Evolutionary conservation across 2,329 filamentous ascomycete species (phyloP).

Genomic region (Rutstroemia sp.): DNA sequence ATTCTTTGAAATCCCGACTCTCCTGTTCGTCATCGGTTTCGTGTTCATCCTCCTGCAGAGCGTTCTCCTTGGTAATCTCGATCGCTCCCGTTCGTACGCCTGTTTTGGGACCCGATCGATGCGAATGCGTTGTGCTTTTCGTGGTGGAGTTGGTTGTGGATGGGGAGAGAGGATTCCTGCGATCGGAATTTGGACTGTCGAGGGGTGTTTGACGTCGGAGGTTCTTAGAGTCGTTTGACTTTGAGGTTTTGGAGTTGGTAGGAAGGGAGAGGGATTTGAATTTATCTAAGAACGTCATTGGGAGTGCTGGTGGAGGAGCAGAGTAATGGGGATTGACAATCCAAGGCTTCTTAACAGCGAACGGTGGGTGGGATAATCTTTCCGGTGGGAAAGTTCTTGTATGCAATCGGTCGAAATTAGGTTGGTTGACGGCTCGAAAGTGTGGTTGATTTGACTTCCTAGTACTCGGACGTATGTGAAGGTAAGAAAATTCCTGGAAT

Average conservation of each 20-base stretch:
- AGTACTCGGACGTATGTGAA: too few relatives aligned
- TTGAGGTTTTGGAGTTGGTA: neutral
- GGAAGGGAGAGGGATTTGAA: conserved; percentile 2
- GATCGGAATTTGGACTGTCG: neutral
- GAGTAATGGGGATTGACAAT: too few relatives aligned
- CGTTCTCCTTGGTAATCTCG: neutral
- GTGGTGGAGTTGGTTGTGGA: conserved; percentile 2
- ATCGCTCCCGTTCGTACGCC: neutral
- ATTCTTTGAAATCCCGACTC: conserved; percentile 1
- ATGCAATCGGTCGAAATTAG: too few relatives aligned
- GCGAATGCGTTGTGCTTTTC: neutral
- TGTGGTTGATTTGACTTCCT: too few relatives aligned
- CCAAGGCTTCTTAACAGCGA: too few relatives aligned
- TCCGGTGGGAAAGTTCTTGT: too few relatives aligned
- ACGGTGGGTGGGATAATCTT: too few relatives aligned
- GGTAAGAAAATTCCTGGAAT: too few relatives aligned
- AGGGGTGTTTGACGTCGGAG: neutral
- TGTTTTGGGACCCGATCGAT: neutral
- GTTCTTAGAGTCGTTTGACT: neutral
- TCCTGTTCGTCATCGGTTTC: neutral
- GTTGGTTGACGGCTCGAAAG: too few relatives aligned
- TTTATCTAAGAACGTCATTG: conserved; percentile 1
- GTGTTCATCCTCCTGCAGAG: neutral
- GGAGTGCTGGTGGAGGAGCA: neutral
- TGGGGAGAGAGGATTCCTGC: conserved; percentile 3